Percentiles rank a stretch among this genome's conserved stretches.
Conservation (phyloP, 2,329 filamentous ascomycete species). For the Paraconiothyrium sp. region DNA sequence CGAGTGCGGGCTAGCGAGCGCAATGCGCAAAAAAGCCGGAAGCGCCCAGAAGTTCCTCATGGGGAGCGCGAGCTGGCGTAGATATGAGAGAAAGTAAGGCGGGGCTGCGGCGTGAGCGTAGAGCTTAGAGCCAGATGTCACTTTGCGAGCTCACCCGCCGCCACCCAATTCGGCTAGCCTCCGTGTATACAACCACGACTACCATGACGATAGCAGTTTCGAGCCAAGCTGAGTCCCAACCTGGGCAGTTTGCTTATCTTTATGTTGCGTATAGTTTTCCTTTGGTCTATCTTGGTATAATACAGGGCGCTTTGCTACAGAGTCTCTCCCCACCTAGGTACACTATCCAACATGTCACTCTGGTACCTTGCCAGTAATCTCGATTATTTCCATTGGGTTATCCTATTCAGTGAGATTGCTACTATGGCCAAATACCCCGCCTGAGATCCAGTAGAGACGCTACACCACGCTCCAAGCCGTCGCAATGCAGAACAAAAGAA, state of each 20-base stretch:
- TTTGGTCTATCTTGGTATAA: no score
- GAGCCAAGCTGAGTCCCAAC: no score
- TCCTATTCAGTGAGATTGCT: neutral
- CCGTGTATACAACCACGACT: neutral
- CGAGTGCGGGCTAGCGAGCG: slow-evolving; percentile 63
- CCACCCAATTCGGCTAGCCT: slow-evolving; percentile 9
- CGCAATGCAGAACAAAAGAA: slow-evolving; percentile 10
- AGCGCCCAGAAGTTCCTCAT: slow-evolving; percentile 61
- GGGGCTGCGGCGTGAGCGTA: slow-evolving; percentile 20
- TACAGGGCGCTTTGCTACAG: no score
- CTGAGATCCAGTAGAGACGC: neutral
- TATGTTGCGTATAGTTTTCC: no score
- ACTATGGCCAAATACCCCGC: neutral
- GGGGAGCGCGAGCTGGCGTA: neutral
- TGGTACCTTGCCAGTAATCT: neutral
- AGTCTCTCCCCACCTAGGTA: no score
- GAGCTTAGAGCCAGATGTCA: slow-evolving; percentile 45
- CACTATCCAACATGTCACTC: neutral
- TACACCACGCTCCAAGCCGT: neutral
- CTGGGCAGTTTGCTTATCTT: no score
- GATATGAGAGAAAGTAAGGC: slow-evolving; percentile 12
- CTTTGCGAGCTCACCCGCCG: slow-evolving; percentile 24
- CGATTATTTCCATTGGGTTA: neutral
- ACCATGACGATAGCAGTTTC: neutral
- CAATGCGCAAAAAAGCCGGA: slow-evolving; percentile 57